A percentile compares a stretch with the other conserved stretches of the same genome.
These are phyloP conservation scores for Lactarius quietus DNA, from an alignment of 768 basidiomycete genomes.

Conservation along the genomic window DNA sequence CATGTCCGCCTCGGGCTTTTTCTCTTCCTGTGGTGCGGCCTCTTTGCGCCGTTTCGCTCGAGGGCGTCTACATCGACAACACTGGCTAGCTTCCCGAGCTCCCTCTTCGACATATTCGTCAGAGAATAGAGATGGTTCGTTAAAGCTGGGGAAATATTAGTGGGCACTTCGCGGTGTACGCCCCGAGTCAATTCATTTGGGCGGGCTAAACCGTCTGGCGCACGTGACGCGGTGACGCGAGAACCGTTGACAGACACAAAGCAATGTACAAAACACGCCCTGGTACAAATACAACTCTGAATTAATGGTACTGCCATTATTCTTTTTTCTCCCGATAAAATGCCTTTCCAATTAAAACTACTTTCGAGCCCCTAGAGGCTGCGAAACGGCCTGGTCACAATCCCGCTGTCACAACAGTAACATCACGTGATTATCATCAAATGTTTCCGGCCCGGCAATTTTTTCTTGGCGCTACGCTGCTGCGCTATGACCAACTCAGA, in stretches of 20 bases:
- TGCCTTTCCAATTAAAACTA: too few relatives aligned
- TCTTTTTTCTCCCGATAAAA: too few relatives aligned
- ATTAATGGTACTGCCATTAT: too few relatives aligned
- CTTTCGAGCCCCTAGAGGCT: too few relatives aligned
- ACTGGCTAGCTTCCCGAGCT: conserved; percentile 39
- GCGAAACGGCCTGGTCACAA: too few relatives aligned
- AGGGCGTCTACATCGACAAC: conserved; percentile 43
- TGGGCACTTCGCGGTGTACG: conserved; percentile 9
- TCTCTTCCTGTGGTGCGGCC: conserved; percentile 34
- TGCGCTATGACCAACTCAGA: conserved; percentile 16
- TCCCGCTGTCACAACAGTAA: too few relatives aligned
- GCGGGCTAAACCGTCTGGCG: neutral
- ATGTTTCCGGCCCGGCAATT: too few relatives aligned
- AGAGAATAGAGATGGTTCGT: conserved; percentile 5
- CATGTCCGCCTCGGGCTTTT: conserved; percentile 41
- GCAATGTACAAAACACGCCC: too few relatives aligned
- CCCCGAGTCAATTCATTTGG: conserved; percentile 12
- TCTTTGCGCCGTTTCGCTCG: conserved; percentile 52
- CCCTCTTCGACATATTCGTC: conserved; percentile 47
- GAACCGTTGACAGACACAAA: neutral
- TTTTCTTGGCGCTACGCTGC: conserved; percentile 31
- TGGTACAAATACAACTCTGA: too few relatives aligned
- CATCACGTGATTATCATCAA: too few relatives aligned
- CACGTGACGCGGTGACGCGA: conserved; percentile 14
- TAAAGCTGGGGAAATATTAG: conserved; percentile 8